These are phyloP conservation scores for Aureobasidium uvarum DNA, from an alignment of 2,329 filamentous ascomycete genomes.

Conservation along the genomic window DNA sequence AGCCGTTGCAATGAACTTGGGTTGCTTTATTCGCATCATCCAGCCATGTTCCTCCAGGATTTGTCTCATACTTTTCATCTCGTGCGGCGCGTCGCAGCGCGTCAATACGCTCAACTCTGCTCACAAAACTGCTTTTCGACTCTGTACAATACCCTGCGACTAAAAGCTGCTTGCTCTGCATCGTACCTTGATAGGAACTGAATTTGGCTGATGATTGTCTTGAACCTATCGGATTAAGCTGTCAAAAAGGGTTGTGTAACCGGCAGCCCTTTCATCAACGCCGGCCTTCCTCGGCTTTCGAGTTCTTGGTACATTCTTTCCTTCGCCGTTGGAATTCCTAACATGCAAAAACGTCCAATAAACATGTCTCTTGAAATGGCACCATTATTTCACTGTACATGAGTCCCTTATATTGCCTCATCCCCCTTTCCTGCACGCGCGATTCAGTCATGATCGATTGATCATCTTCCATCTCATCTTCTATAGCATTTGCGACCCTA, in stretches of 20 bases:
- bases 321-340: background rate
- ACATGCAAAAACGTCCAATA: constrained; percentile 4
- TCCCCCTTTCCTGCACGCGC: too few relatives aligned
- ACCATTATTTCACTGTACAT: too few relatives aligned
- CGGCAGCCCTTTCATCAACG: background rate
- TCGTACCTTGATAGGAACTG: background rate
- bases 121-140: too few relatives aligned
- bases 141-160: too few relatives aligned
- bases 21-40: background rate
- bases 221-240: background rate
- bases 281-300: background rate
- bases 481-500: background rate
- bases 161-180: background rate
- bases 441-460: background rate
- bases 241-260: background rate
- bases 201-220: background rate
- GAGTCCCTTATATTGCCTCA: too few relatives aligned
- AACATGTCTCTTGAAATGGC: background rate
- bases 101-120: background rate
- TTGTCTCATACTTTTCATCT: background rate
- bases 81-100: background rate
- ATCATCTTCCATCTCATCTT: background rate
- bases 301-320: background rate
- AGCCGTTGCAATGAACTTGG: background rate
- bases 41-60: background rate